Conservation (phyloP, 2,329 filamentous ascomycete genomes). For the Lachnellula subtilissima region DNA sequence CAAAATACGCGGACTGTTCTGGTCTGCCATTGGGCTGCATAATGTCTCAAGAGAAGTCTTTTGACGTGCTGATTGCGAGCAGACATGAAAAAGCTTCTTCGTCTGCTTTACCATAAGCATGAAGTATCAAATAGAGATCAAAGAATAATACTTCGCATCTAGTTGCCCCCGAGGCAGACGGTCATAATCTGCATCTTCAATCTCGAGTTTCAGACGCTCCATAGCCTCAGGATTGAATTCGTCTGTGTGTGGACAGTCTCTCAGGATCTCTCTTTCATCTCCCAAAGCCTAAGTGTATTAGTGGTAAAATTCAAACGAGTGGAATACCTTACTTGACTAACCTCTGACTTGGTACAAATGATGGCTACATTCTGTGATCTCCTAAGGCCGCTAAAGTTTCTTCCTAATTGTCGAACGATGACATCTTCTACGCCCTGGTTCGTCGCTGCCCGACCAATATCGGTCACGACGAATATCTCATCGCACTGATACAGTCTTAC, state of each 20-base stretch:
- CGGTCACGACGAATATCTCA: conserved; percentile 13
- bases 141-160: not conserved
- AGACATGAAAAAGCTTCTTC: conserved; percentile 6
- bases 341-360: conserved; percentile 16
- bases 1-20: conserved; percentile 10
- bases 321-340: not conserved
- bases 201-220: not conserved
- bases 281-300: conserved; percentile 3
- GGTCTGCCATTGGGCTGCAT: not conserved
- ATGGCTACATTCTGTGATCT: conserved; percentile 11
- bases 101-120: conserved; percentile 6
- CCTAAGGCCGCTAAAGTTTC: conserved; percentile 9
- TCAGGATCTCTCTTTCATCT: conserved; percentile 6
- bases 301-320: not conserved
- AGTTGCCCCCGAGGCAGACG: not conserved
- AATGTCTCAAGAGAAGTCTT: not conserved
- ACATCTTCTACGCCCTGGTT: conserved; percentile 8
- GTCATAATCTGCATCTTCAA: not conserved
- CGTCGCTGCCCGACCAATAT: conserved; percentile 10
- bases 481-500: conserved; percentile 13
- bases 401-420: conserved; percentile 8
- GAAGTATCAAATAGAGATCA: not conserved
- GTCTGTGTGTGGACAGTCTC: conserved; percentile 7
- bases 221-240: conserved; percentile 5
- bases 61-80: conserved; percentile 10